Conservation (phyloP, 805 yeast genomes). For the Kuraishia hungarica region DNA sequence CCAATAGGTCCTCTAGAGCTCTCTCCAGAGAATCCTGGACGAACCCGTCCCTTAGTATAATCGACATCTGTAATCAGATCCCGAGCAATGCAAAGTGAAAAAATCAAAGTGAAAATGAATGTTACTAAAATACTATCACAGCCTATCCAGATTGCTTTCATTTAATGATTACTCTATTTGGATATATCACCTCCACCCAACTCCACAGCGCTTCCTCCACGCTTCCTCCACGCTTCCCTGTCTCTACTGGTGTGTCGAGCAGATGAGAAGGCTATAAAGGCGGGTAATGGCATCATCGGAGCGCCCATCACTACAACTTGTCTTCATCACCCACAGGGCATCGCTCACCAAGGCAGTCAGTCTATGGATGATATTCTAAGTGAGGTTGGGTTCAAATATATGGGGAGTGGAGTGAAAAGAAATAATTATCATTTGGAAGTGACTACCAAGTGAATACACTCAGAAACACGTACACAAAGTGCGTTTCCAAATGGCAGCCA, state of each 20-base stretch:
- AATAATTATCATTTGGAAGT: no score
- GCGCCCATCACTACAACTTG: not conserved
- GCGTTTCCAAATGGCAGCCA: no score
- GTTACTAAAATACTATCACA: not conserved
- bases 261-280: not conserved
- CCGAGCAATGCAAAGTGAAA: not conserved
- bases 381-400: no score
- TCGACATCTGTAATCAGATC: constrained; percentile 19
- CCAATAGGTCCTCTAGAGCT: constrained; percentile 78
- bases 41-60: constrained; percentile 31
- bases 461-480: no score
- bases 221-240: not conserved
- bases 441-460: no score
- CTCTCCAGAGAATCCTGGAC: constrained; percentile 61
- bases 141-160: not conserved
- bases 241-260: not conserved
- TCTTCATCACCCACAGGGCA: not conserved
- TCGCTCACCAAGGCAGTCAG: no score
- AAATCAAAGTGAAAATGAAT: not conserved
- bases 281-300: not conserved
- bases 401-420: no score
- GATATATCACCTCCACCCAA: not conserved
- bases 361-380: no score
- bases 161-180: not conserved
- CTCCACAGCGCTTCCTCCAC: no score